phyloP scores from a whole-genome alignment of 2,329 filamentous ascomycete species.

The Arthrocladium fulminans region DNA sequence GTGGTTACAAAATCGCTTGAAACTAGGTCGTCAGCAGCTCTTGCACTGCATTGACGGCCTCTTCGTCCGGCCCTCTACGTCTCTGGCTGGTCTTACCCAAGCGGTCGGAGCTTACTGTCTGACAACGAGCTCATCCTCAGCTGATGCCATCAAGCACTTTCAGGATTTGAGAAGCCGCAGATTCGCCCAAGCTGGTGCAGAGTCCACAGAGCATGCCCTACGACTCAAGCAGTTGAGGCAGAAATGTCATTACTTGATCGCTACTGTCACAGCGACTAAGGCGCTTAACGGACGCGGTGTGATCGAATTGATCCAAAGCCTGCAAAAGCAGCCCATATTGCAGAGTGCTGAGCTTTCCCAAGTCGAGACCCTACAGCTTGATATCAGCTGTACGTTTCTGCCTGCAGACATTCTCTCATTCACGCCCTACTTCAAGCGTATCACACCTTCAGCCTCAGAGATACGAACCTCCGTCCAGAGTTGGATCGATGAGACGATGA shows the following conservation, averaged over 20 bases:
- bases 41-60: conserved; percentile 55
- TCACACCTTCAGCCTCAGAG: conserved; percentile 57
- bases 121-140: conserved; percentile 67
- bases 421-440: conserved; percentile 76
- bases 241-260: conserved; percentile 63
- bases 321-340: conserved; percentile 64
- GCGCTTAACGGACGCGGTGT: conserved; percentile 64
- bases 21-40: conserved; percentile 53
- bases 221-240: conserved; percentile 49
- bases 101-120: conserved; percentile 75
- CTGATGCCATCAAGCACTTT: conserved; percentile 71
- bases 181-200: conserved; percentile 43
- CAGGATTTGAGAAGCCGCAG: conserved; percentile 62
- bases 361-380: conserved; percentile 50
- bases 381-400: conserved; percentile 71
- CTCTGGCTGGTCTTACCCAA: conserved; percentile 50
- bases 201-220: conserved; percentile 45
- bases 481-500: conserved; percentile 39
- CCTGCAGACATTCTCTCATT: conserved; percentile 75
- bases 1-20: conserved; percentile 55
- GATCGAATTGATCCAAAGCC: conserved; percentile 55
- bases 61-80: conserved; percentile 38
- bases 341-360: conserved; percentile 58
- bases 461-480: conserved; percentile 51
- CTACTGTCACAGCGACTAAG: conserved; percentile 69